Conservation (phyloP, 257 asterid species). For the Pogostemon cablin region DNA sequence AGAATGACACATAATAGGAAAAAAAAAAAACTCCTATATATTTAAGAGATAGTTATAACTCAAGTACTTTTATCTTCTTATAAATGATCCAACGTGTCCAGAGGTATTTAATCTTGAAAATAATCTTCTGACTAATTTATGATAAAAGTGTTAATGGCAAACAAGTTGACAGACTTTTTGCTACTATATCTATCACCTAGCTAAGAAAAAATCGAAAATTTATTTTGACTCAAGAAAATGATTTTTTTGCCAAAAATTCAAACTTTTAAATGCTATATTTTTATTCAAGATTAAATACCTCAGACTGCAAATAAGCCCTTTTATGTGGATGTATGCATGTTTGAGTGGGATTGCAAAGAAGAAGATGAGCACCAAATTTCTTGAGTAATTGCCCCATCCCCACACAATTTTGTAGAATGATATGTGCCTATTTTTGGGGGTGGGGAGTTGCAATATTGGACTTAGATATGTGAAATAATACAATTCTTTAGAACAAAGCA, state of each 20-base stretch:
- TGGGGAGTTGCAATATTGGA: too few relatives aligned
- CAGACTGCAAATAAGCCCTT: not conserved
- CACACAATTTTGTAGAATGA: not conserved
- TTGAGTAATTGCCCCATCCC: slow-evolving; percentile 47
- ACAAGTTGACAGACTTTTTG: too few relatives aligned
- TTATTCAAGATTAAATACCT: not conserved
- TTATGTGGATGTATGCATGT: not conserved
- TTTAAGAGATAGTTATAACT: too few relatives aligned
- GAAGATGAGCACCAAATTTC: slow-evolving; percentile 41
- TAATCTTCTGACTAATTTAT: too few relatives aligned
- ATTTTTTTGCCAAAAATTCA: not conserved
- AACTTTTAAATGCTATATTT: not conserved
- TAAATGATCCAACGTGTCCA: too few relatives aligned
- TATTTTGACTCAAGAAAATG: not conserved
- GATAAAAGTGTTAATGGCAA: too few relatives aligned
- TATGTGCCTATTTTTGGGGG: not conserved
- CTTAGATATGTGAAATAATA: not conserved
- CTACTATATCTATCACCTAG: too few relatives aligned
- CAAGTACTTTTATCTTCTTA: too few relatives aligned
- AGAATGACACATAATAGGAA: too few relatives aligned
- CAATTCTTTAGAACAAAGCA: slow-evolving; percentile 20
- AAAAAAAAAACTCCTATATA: too few relatives aligned
- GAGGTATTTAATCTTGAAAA: not conserved
- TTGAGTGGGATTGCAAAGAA: not conserved
- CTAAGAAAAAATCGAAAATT: not conserved